A percentile compares a stretch with the other conserved stretches of the same genome.
Conservation (phyloP, 805 yeast genomes). For the Candida golubevii region DNA sequence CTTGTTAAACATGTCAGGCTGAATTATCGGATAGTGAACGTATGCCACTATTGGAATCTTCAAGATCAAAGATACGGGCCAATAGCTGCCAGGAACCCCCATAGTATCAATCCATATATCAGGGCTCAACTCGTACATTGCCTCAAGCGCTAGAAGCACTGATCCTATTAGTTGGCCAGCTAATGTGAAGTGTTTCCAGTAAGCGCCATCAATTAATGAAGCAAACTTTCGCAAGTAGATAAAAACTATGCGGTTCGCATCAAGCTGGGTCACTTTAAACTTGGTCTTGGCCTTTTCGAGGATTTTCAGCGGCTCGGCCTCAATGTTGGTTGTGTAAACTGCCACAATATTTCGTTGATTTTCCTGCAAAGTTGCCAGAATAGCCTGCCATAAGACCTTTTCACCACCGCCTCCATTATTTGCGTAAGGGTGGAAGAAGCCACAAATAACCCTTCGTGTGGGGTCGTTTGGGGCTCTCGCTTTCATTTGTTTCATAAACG, state of each 20-base stretch:
- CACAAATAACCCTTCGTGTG: constrained; percentile 49
- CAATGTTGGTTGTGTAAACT: constrained; percentile 68
- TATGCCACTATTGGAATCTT: constrained; percentile 78
- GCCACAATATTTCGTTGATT: constrained; percentile 52
- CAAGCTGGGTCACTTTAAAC: constrained; percentile 48
- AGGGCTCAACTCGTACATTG: constrained; percentile 64
- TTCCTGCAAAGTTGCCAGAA: constrained; percentile 57
- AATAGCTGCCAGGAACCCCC: constrained; percentile 88
- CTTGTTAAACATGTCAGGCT: constrained; percentile 77
- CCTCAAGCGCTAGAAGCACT: constrained; percentile 61
- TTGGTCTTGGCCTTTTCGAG: constrained; percentile 48
- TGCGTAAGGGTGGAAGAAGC: constrained; percentile 94
- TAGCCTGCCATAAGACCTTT: constrained; percentile 92
- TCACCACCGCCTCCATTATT: constrained; percentile 99
- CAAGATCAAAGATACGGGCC: constrained; percentile 51
- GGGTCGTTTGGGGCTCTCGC: constrained; percentile 35
- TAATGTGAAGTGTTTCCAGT: constrained; percentile 79
- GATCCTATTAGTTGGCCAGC: constrained; percentile 88
- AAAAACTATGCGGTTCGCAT: constrained; percentile 52
- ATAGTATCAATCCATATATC: constrained; percentile 93
- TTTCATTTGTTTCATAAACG: constrained; percentile 25
- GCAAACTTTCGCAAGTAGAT: constrained; percentile 52
- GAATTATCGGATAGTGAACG: constrained; percentile 93
- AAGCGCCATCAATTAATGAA: constrained; percentile 58
- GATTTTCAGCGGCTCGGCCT: constrained; percentile 45